phyloP scores from a whole-genome alignment of 2,329 filamentous ascomycete genomes.

The Paecilomyces formosus region DNA sequence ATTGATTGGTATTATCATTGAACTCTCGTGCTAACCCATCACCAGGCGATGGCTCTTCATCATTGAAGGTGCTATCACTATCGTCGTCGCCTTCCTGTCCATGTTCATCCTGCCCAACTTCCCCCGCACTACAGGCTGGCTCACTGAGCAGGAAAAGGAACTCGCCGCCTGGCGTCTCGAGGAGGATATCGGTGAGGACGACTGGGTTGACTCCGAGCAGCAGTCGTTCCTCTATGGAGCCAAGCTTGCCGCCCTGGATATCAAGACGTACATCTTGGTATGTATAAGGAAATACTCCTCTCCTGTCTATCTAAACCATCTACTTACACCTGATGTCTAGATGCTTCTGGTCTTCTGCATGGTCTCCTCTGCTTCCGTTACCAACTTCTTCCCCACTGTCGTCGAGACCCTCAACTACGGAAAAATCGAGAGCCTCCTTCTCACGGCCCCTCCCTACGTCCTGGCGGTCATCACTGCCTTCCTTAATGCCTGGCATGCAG shows the following conservation, averaged over 20 bases:
- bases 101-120: slow-evolving; percentile 61
- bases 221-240: slow-evolving; percentile 46
- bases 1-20: slow-evolving; percentile 4
- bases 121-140: slow-evolving; percentile 53
- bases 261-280: slow-evolving; percentile 55
- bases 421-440: slow-evolving; percentile 52
- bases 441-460: slow-evolving; percentile 59
- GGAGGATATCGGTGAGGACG: slow-evolving; percentile 58
- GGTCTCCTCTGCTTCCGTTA: slow-evolving; percentile 51
- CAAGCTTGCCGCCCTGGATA: slow-evolving; percentile 49
- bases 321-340: slow-evolving; percentile 18
- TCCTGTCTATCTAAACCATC: neutral
- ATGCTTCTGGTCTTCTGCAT: slow-evolving; percentile 53
- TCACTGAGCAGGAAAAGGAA: slow-evolving; percentile 51
- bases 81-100: slow-evolving; percentile 51
- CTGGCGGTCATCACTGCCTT: slow-evolving; percentile 56
- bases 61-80: slow-evolving; percentile 60
- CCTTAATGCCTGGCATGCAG: slow-evolving; percentile 62
- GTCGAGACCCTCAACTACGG: slow-evolving; percentile 60
- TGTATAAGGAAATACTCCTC: slow-evolving; percentile 7
- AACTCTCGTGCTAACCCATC: neutral
- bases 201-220: slow-evolving; percentile 51
- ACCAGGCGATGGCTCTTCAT: slow-evolving; percentile 56
- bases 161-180: slow-evolving; percentile 56
- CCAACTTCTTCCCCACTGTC: slow-evolving; percentile 65